Percentiles rank a stretch among this genome's conserved stretches.
These are phyloP conservation scores for Phaeosphaeriaceae sp. DNA, from an alignment of 2,329 filamentous ascomycete genomes.

Conservation along the genomic window DNA sequence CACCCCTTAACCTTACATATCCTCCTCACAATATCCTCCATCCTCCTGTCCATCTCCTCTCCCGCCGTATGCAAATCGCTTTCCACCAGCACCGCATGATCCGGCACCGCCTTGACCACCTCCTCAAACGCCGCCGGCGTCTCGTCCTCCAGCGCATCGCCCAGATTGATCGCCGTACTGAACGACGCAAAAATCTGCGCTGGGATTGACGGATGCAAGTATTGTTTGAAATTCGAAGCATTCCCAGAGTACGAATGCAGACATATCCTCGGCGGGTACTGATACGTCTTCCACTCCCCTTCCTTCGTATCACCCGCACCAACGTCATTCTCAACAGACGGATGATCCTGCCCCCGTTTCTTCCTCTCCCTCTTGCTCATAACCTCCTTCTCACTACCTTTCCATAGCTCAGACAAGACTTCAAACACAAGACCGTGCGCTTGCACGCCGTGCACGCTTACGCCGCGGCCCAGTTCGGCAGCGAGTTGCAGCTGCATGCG, in stretches of 20 bases:
- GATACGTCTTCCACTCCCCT: too few relatives aligned
- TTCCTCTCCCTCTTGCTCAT: conserved; percentile 65
- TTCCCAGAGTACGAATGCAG: conserved; percentile 92
- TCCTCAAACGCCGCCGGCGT: conserved; percentile 65
- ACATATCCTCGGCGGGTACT: conserved; percentile 87
- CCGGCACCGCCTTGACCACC: conserved; percentile 74
- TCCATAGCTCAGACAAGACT: conserved; percentile 70
- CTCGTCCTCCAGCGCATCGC: conserved; percentile 54
- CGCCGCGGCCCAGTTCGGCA: conserved; percentile 68
- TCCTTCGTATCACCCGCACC: too few relatives aligned
- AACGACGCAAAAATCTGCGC: conserved; percentile 87
- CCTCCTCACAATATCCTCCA: conserved; percentile 78
- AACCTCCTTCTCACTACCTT: conserved; percentile 70
- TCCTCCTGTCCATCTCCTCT: conserved; percentile 74
- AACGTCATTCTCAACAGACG: too few relatives aligned
- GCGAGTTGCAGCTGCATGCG: conserved; percentile 74
- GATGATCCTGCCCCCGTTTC: conserved; percentile 28
- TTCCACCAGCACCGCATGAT: conserved; percentile 81
- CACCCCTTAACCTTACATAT: conserved; percentile 83
- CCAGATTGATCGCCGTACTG: conserved; percentile 81
- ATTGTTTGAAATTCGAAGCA: conserved; percentile 77
- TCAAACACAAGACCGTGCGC: conserved; percentile 76
- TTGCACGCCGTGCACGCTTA: conserved; percentile 77
- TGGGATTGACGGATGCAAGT: conserved; percentile 75
- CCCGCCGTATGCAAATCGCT: conserved; percentile 90